A percentile compares a stretch with the other conserved stretches of the same genome.
phyloP scores from a whole-genome alignment of 345 rosid genomes.

The Populus davidiana region DNA sequence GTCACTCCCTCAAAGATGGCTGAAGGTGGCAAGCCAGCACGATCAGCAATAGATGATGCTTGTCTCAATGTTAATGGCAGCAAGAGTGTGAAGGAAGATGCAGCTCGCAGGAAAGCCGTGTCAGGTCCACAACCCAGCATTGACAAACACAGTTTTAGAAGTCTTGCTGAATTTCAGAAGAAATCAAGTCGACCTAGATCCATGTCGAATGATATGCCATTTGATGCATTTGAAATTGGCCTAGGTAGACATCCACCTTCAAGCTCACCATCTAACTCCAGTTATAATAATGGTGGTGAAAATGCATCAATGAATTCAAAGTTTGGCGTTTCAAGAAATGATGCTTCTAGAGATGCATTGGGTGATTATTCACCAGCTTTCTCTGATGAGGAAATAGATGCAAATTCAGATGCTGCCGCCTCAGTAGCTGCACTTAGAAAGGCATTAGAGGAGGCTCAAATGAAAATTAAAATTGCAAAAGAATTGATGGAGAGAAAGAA shows the following conservation, averaged over 20 bases:
- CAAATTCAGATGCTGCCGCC: slow-evolving; percentile 72
- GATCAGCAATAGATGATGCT: slow-evolving; percentile 29
- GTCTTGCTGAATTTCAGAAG: slow-evolving; percentile 20
- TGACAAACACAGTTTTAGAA: slow-evolving; percentile 13
- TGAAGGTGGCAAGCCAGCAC: slow-evolving; percentile 28
- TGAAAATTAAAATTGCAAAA: slow-evolving; percentile 68
- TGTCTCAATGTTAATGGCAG: slow-evolving; percentile 13
- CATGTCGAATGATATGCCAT: slow-evolving; percentile 33
- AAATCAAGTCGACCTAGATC: slow-evolving; percentile 35
- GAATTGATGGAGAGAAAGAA: slow-evolving; percentile 69
- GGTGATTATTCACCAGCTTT: slow-evolving; percentile 51
- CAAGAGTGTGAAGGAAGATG: slow-evolving; percentile 26
- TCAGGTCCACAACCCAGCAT: slow-evolving; percentile 29
- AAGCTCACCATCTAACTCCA: slow-evolving; percentile 17
- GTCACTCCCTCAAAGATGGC: slow-evolving; percentile 18
- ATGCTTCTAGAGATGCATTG: slow-evolving; percentile 34
- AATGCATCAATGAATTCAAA: slow-evolving; percentile 24
- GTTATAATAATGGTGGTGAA: slow-evolving; percentile 26
- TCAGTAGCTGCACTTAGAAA: slow-evolving; percentile 84
- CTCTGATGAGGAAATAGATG: slow-evolving; percentile 69
- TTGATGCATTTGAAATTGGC: slow-evolving; percentile 40
- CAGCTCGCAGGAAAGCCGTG: slow-evolving; percentile 22
- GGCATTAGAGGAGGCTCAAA: slow-evolving; percentile 87
- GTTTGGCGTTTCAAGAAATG: slow-evolving; percentile 32
- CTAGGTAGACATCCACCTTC: slow-evolving; percentile 27